Percentiles rank a stretch among this genome's conserved stretches.
Conservation (phyloP, 768 basidiomycete species). For the Gyrodon lividus region DNA sequence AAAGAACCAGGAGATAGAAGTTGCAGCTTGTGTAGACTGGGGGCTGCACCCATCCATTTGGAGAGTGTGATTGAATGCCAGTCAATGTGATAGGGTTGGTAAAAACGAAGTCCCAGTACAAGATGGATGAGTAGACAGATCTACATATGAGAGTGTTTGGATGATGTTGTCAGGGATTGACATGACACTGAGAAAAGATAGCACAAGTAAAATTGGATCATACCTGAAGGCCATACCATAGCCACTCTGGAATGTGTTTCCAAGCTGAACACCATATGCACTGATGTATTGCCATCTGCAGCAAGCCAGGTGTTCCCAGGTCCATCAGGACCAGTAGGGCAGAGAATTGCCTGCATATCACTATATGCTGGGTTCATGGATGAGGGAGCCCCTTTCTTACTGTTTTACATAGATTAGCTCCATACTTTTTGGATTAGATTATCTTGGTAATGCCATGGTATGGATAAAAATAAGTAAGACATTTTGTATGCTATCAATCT, state of each 20-base stretch:
- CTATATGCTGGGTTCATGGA: constrained; percentile 58
- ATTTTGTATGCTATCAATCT: constrained; percentile 7
- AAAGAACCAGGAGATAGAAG: constrained; percentile 91
- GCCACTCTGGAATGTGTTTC: constrained; percentile 82
- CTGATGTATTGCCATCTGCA: constrained; percentile 64
- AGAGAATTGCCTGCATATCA: constrained; percentile 71
- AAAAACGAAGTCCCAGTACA: constrained; percentile 95
- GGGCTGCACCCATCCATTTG: constrained; percentile 67
- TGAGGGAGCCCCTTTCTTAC: constrained; percentile 52
- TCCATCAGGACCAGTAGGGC: constrained; percentile 81
- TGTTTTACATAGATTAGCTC: constrained; percentile 24
- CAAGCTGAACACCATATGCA: constrained; percentile 80
- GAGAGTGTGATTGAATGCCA: constrained; percentile 86
- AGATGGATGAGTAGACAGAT: constrained; percentile 68
- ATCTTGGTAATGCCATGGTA: constrained; percentile 17
- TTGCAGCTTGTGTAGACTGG: constrained; percentile 90
- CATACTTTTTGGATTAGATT: constrained; percentile 24
- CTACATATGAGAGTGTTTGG: constrained; percentile 72
- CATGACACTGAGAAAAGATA: constrained; percentile 55
- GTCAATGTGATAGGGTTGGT: constrained; percentile 62
- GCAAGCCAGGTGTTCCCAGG: constrained; percentile 85
- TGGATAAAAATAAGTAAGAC: constrained; percentile 13
- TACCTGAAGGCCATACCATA: constrained; percentile 89
- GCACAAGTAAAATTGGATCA: constrained; percentile 25
- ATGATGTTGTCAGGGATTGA: constrained; percentile 89